Conservation (phyloP, 2,329 filamentous ascomycete genomes). For the Mycogone perniciosa region DNA sequence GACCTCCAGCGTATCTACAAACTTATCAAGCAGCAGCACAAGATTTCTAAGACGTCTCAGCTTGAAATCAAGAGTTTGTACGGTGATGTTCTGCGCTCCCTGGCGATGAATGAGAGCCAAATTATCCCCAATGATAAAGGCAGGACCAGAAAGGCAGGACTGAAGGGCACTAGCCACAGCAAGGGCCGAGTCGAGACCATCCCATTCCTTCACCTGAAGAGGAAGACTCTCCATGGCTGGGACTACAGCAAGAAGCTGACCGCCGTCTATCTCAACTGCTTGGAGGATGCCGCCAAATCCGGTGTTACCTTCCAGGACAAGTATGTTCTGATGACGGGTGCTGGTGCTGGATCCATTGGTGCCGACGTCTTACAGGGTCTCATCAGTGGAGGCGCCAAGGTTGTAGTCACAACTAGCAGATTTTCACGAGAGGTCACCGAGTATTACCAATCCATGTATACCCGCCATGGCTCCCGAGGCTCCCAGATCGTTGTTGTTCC, state of each 20-base stretch:
- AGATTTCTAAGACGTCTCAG: constrained; percentile 91
- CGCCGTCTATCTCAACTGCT: constrained; percentile 81
- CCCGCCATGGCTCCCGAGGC: constrained; percentile 84
- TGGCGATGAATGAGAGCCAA: constrained; percentile 97
- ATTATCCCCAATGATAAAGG: constrained; percentile 85
- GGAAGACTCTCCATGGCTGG: constrained; percentile 90
- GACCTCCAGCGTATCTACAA: constrained; percentile 94
- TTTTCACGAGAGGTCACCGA: constrained; percentile 97
- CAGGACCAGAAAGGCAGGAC: constrained; percentile 50
- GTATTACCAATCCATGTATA: constrained; percentile 99
- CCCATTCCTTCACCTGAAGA: constrained; percentile 94
- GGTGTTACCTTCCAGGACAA: constrained; percentile 93
- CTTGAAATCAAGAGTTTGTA: constrained; percentile 95
- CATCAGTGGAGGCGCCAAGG: constrained; percentile 93
- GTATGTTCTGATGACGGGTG: constrained; percentile 96
- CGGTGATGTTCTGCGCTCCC: constrained; percentile 84
- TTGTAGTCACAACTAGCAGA: constrained; percentile 91
- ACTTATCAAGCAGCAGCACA: constrained; percentile 97
- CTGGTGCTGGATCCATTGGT: constrained; percentile 94
- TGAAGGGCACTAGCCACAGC: constrained; percentile 49
- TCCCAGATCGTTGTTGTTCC: constrained; percentile 97
- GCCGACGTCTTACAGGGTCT: constrained; percentile 94
- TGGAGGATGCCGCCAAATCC: constrained; percentile 79
- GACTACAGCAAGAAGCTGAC: constrained; percentile 99
- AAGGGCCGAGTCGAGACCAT: constrained; percentile 97